Percentiles rank a stretch among this genome's conserved stretches.
Evolutionary conservation across 1,284 basidiomycete species (phyloP).

Genomic region (Malassezia sp.): DNA sequence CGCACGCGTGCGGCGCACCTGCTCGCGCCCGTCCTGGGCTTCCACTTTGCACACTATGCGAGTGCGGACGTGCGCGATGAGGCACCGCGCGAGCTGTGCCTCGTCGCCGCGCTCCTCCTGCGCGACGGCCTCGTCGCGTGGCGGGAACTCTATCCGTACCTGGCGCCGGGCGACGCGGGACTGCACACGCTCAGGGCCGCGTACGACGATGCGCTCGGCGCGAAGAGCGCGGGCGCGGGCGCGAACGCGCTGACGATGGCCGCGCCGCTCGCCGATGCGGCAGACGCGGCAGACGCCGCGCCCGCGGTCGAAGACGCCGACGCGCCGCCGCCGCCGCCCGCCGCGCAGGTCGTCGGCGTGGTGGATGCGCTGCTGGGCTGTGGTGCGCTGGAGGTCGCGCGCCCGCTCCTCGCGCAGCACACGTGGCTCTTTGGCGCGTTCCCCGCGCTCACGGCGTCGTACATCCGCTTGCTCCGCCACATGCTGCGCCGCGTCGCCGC

Average conservation of each 20-base stretch:
- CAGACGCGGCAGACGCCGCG: constrained; percentile 49
- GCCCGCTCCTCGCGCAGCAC: constrained; percentile 67
- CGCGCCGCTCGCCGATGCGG: constrained; percentile 65
- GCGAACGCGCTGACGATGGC: constrained; percentile 72
- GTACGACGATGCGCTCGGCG: constrained; percentile 59
- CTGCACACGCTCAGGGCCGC: constrained; percentile 53
- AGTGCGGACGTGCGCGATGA: constrained; percentile 47
- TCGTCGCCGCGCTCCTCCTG: constrained; percentile 75
- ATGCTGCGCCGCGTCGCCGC: constrained; percentile 36
- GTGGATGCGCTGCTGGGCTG: constrained; percentile 70
- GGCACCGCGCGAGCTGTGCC: constrained; percentile 64
- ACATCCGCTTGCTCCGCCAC: constrained; percentile 36
- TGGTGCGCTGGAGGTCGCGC: constrained; percentile 66
- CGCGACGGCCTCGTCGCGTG: constrained; percentile 73
- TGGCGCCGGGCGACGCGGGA: constrained; percentile 47
- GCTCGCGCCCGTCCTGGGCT: constrained; percentile 64
- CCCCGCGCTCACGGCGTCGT: constrained; percentile 69
- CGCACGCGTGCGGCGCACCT: constrained; percentile 19
- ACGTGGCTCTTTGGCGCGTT: constrained; percentile 72
- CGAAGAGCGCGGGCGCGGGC: constrained; percentile 54
- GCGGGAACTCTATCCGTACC: constrained; percentile 75
- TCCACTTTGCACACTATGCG: constrained; percentile 85
- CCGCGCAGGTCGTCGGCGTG: constrained; percentile 72
- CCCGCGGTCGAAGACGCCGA: constrained; percentile 15
- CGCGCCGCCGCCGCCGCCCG: constrained; percentile 50